Evolutionary conservation across 2,329 filamentous ascomycete genomes (phyloP), one percentile per base, ranked within the genome.

Genomic region (Stenocarpella maydis): DNA sequence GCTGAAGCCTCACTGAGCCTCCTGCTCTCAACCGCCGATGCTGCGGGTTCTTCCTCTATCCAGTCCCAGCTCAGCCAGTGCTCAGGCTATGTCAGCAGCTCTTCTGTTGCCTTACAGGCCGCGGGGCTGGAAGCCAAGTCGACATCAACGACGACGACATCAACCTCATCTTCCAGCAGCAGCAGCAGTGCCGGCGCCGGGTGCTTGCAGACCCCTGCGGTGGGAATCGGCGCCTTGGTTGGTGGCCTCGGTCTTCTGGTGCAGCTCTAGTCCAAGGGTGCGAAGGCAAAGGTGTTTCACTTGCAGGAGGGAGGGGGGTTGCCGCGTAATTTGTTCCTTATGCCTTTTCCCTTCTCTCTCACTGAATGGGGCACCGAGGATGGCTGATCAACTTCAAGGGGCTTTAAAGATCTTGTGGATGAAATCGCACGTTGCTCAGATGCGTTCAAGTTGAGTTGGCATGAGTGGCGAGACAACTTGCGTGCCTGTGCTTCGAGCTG

Each of bases 11-110:
- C 66, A 1, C 37, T 68, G 34, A n/a, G 8, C 17, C 12, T 24
- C 5, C 55, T 39, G 34, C 28, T 49, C 14, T 68, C 66, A 10
- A 68, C 55, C 15, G 66, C 66, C 15, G 61, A 60, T 17, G 58
- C 55, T 8, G 10, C 55, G 14, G 28, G 15, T 15, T 50, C 45
- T 19, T 26, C 58, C 10, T 67, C 65, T 1, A 47, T 61, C 17
- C 6, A 31, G 0, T 65, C 61, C 19, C 19, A 34, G 8, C 41
- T 67, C 41, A 61, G 34, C 21, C n/a, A 34, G 17, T 10, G 52
- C 4, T 34, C 34, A 10, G 53, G 28, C 26, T 31, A 47, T 39
- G 39, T 60, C 15, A 60, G 54, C 12, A 26, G 21, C 5, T 53
- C 65, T 2, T 60, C 65, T 47, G 55, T 26, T 24, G 54, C 53